Evolutionary conservation across 495 filamentous ascomycete genomes (phyloP).

Genomic region (Penicillium roqueforti): DNA sequence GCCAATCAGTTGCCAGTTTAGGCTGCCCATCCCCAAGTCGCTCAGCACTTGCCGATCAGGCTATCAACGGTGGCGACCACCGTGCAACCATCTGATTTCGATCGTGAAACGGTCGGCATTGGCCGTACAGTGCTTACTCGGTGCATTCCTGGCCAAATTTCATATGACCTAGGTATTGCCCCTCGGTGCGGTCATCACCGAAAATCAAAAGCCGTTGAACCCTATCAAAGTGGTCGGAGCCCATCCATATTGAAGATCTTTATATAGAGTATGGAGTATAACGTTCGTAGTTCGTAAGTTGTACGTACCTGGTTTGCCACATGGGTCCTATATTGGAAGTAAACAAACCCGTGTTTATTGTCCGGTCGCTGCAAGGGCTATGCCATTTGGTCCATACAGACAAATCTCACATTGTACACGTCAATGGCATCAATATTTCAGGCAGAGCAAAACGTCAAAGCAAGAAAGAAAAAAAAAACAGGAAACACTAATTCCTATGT

Average conservation of each 20-base stretch:
- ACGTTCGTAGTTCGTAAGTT: neutral
- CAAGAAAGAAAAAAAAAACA: neutral
- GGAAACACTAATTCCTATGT: too few species aligned
- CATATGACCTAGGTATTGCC: slow-evolving; percentile 22
- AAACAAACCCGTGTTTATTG: slow-evolving; percentile 5
- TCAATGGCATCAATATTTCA: slow-evolving; percentile 6
- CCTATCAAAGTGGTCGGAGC: too few species aligned
- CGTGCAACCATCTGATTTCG: slow-evolving; percentile 13
- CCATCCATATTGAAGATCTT: neutral
- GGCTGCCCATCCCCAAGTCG: slow-evolving; percentile 11
- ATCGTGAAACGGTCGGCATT: slow-evolving; percentile 31
- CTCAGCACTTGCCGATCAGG: slow-evolving; percentile 21
- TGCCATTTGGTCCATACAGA: slow-evolving; percentile 1
- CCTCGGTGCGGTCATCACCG: slow-evolving; percentile 9
- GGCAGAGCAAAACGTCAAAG: neutral
- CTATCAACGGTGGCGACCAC: slow-evolving; percentile 27
- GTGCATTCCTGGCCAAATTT: slow-evolving; percentile 12
- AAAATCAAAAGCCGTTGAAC: too few species aligned
- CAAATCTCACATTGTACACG: slow-evolving; percentile 5
- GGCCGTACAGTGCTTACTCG: slow-evolving; percentile 6
- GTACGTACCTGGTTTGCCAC: slow-evolving; percentile 7
- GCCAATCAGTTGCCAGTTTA: slow-evolving; percentile 19
- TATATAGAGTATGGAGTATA: neutral
- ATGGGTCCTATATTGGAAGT: slow-evolving; percentile 5
- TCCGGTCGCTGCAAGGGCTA: slow-evolving; percentile 8